Evolutionary conservation across 441 rosid species (phyloP), one percentile per base, ranked within the genome.

Genomic region (Theobroma grandiflorum): DNA sequence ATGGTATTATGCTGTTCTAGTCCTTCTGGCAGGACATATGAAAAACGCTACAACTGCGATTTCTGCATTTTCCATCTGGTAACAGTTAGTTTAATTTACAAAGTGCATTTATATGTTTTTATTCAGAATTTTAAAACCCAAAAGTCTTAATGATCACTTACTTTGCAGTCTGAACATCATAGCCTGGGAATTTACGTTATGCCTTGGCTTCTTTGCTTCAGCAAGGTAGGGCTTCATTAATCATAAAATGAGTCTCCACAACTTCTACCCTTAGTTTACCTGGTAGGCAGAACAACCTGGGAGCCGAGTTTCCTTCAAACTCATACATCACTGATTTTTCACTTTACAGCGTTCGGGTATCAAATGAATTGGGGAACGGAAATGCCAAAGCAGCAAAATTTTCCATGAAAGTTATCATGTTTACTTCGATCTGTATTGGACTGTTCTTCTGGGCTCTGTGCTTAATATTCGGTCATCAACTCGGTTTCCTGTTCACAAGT

Each of bases 51-150:
- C 86, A 4, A 62, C 84, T 69, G 69, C 85, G 20, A 84, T 90
- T 40, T 86, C 91, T 45, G 91, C 95, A 4, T 84, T 91, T 77
- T 90, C 95, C 5, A 84, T 92, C 52, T 90, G 95, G 94, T 90
- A 84, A 85, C 78, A 10, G 35, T 66, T 12, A 4, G 7, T 18
- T 63, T 55, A 1, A 33, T 43, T 2, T 14, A 1, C 4, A 4
- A 58, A 26, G 20, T 14, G 1, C 33, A 6, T 52, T 65, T 37
- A 11, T 14, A 2, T 20, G 16, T n/a, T 22, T 2, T 74, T 10
- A 50, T 43, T 43, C n/a, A 11, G 52, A 53, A 18, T 33, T 52
- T 9, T 35, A 4, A 26, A 4, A 18, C 53, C 6, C 31, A 58
- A 74, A 74, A 74, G 33, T 8, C 6, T 50, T 50, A 3, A 74